Evolutionary conservation across 495 filamentous ascomycete genomes (phyloP).

Genomic region (Thermochaetoides thermophila): DNA sequence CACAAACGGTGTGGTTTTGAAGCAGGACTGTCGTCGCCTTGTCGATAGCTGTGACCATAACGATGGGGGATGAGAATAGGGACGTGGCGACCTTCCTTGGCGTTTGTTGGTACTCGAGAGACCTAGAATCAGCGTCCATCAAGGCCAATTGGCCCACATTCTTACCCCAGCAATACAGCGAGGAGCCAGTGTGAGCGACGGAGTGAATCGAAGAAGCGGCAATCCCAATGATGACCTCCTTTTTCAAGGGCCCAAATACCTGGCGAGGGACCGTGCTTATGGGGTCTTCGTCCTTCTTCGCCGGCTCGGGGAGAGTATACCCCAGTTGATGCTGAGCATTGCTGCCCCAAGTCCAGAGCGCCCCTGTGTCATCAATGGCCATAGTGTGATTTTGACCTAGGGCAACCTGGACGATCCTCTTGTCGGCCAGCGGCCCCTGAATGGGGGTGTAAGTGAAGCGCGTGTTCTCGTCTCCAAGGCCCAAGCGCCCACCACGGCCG

Average conservation of each 20-base stretch:
- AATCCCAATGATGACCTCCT: constrained; percentile 64
- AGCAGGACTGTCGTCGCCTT: constrained; percentile 76
- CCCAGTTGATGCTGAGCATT: constrained; percentile 81
- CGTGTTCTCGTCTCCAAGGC: constrained; percentile 78
- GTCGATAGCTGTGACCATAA: constrained; percentile 76
- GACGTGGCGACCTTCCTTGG: constrained; percentile 82
- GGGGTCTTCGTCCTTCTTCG: constrained; percentile 58
- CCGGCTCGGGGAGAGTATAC: constrained; percentile 45
- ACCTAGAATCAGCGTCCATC: constrained; percentile 86
- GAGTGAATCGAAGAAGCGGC: constrained; percentile 90
- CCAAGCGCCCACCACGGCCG: constrained; percentile 78
- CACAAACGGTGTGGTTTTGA: constrained; percentile 74
- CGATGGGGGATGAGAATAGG: constrained; percentile 62
- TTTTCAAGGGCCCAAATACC: constrained; percentile 79
- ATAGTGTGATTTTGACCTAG: constrained; percentile 86
- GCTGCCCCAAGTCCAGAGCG: constrained; percentile 84
- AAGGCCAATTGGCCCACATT: constrained; percentile 91
- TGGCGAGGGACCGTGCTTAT: constrained; percentile 70
- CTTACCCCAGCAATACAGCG: constrained; percentile 88
- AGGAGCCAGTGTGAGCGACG: constrained; percentile 65
- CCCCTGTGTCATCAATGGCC: constrained; percentile 64
- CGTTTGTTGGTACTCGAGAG: constrained; percentile 62
- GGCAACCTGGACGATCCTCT: constrained; percentile 54
- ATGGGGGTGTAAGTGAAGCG: constrained; percentile 72
- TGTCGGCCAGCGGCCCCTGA: constrained; percentile 53